These are phyloP conservation scores for Epichloe glyceriae DNA, from an alignment of 2,329 filamentous ascomycete species.

Conservation along the genomic window DNA sequence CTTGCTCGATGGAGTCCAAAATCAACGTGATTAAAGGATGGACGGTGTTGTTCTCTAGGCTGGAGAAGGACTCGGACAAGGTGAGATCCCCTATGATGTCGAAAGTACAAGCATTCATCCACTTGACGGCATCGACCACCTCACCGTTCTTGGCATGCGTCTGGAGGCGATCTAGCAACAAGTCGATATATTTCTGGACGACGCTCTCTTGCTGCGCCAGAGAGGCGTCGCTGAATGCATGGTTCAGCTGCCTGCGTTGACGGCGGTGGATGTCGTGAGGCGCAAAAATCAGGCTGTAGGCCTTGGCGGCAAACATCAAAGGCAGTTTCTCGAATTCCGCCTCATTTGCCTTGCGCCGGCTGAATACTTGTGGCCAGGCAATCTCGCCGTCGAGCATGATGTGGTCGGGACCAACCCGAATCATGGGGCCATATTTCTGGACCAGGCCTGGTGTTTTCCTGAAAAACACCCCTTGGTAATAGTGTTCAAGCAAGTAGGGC, in stretches of 20 bases:
- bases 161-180: slow-evolving; percentile 12
- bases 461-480: slow-evolving; percentile 9
- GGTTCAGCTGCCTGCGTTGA: slow-evolving; percentile 14
- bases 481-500: slow-evolving; percentile 9
- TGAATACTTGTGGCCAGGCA: slow-evolving; percentile 23
- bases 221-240: slow-evolving; percentile 18
- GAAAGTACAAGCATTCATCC: slow-evolving; percentile 26
- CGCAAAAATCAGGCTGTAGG: slow-evolving; percentile 9
- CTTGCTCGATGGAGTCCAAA: slow-evolving; percentile 7
- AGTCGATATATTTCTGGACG: slow-evolving; percentile 15
- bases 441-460: slow-evolving; percentile 12
- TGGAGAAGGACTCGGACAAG: slow-evolving; percentile 29
- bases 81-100: slow-evolving; percentile 29
- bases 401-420: slow-evolving; percentile 28
- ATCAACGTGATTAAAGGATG: slow-evolving; percentile 16
- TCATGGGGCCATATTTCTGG: slow-evolving; percentile 19
- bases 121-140: slow-evolving; percentile 17
- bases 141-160: slow-evolving; percentile 6
- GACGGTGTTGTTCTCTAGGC: slow-evolving; percentile 16
- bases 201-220: slow-evolving; percentile 18
- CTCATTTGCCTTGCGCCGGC: slow-evolving; percentile 10
- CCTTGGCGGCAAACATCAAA: slow-evolving; percentile 2
- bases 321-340: slow-evolving; percentile 8
- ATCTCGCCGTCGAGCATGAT: slow-evolving; percentile 22
- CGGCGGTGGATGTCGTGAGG: slow-evolving; percentile 10